Evolutionary conservation across 2,329 filamentous ascomycete genomes (phyloP).

Genomic region (Aaosphaeria pasadenensis): DNA sequence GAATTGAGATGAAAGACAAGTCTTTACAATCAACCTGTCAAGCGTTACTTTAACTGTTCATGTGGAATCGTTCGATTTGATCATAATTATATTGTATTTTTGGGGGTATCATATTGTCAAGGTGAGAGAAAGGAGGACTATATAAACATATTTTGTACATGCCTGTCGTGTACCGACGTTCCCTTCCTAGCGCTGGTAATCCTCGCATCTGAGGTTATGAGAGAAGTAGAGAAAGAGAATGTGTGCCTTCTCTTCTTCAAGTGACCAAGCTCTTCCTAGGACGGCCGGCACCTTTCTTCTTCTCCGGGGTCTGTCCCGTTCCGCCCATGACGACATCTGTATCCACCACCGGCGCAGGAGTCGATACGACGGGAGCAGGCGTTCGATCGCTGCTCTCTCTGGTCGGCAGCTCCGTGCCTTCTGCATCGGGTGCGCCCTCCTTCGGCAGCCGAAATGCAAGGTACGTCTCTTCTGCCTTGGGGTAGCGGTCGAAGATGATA

Average conservation of each 20-base stretch:
- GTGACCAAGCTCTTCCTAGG: slow-evolving; percentile 23
- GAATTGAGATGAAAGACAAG: too few species aligned
- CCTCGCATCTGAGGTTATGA: too few species aligned
- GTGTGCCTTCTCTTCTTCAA: neutral
- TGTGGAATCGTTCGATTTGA: too few species aligned
- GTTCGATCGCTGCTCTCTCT: slow-evolving; percentile 19
- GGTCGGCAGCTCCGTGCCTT: slow-evolving; percentile 1
- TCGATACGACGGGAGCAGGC: slow-evolving; percentile 4
- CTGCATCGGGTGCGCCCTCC: slow-evolving; percentile 22
- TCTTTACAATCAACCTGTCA: too few species aligned
- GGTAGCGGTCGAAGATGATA: slow-evolving; percentile 47
- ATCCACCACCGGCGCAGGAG: slow-evolving; percentile 10
- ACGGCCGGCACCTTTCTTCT: slow-evolving; percentile 19
- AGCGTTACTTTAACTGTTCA: too few species aligned
- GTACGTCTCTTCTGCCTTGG: slow-evolving; percentile 3
- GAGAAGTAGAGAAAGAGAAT: too few species aligned
- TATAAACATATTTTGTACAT: too few species aligned
- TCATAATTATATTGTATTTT: too few species aligned
- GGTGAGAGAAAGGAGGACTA: too few species aligned
- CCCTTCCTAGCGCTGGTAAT: too few species aligned
- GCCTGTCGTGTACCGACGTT: too few species aligned
- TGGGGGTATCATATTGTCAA: too few species aligned
- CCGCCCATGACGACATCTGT: slow-evolving; percentile 15
- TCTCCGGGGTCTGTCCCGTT: slow-evolving; percentile 9
- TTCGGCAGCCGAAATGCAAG: slow-evolving; percentile 52